phyloP scores from a whole-genome alignment of 2,329 filamentous ascomycete genomes.

The Fusarium keratoplasticum region DNA sequence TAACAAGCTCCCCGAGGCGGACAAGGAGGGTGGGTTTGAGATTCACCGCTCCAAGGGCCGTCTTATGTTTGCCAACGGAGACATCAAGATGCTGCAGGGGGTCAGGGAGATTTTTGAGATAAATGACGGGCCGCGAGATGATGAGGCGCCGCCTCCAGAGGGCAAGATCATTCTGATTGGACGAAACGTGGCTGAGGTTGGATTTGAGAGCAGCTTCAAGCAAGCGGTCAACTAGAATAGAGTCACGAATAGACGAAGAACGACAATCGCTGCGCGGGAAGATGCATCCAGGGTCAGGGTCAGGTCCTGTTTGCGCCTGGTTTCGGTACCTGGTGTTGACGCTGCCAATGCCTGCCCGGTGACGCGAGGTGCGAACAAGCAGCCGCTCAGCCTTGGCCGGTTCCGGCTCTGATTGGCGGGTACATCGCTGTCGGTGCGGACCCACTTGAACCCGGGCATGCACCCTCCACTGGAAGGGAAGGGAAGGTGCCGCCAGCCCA shows the following conservation, averaged over 20 bases:
- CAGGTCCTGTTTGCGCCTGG: not conserved
- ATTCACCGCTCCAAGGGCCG: conserved; percentile 91
- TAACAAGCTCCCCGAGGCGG: conserved; percentile 64
- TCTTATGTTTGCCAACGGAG: conserved; percentile 72
- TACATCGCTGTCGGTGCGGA: conserved; percentile 48
- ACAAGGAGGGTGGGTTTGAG: conserved; percentile 67
- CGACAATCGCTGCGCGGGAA: not conserved
- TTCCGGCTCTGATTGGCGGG: conserved; percentile 45
- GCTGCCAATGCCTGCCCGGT: not conserved
- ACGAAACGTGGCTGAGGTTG: conserved; percentile 61
- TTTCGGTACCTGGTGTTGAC: not conserved
- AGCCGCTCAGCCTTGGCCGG: conserved; percentile 37
- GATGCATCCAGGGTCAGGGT: not conserved
- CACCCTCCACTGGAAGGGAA: not conserved
- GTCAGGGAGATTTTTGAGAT: conserved; percentile 96
- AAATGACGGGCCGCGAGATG: conserved; percentile 67
- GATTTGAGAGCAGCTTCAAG: conserved; percentile 62
- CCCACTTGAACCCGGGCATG: conserved; percentile 54
- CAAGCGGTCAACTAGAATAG: conserved; percentile 40
- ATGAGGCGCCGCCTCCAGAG: conserved; percentile 43
- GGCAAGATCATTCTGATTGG: conserved; percentile 76
- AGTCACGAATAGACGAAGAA: conserved; percentile 2
- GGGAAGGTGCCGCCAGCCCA: conserved; percentile 29
- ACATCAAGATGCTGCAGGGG: conserved; percentile 84
- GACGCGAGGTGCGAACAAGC: conserved; percentile 9